These are phyloP conservation scores for Gymnopilus junonius DNA, from an alignment of 768 basidiomycete species.

Conservation along the genomic window DNA sequence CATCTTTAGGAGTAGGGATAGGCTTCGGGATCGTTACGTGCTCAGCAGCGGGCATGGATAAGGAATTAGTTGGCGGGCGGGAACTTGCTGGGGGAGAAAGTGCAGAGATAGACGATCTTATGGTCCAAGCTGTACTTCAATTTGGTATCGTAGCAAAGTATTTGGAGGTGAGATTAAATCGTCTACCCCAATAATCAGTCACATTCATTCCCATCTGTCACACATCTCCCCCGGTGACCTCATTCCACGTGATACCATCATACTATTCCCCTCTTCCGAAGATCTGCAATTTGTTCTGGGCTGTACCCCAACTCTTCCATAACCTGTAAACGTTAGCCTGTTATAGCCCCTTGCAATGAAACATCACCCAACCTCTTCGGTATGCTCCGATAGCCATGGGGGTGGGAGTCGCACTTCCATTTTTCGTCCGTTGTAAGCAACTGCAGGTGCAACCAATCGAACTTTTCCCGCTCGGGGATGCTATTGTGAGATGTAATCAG, in stretches of 20 bases:
- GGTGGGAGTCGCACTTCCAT: slow-evolving; percentile 79
- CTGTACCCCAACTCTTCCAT: slow-evolving; percentile 43
- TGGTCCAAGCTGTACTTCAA: slow-evolving; percentile 1
- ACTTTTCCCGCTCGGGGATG: slow-evolving; percentile 79
- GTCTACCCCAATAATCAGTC: slow-evolving; percentile 27
- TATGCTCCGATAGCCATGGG: slow-evolving; percentile 89
- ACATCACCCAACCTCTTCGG: slow-evolving; percentile 58
- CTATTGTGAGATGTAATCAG: slow-evolving; percentile 31
- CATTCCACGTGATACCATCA: slow-evolving; percentile 27
- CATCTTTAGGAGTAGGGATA: slow-evolving; percentile 16
- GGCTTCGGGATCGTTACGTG: slow-evolving; percentile 18
- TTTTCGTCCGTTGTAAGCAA: slow-evolving; percentile 78
- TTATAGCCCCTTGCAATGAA: not conserved
- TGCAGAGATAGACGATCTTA: slow-evolving; percentile 1
- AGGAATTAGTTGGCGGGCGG: slow-evolving; percentile 1
- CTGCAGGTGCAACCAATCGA: slow-evolving; percentile 81
- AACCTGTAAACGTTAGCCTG: slow-evolving; percentile 35
- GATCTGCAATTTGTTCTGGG: slow-evolving; percentile 39
- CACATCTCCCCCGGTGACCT: slow-evolving; percentile 21
- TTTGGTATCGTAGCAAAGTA: slow-evolving; percentile 10
- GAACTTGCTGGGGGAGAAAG: not conserved
- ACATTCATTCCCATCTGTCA: slow-evolving; percentile 26
- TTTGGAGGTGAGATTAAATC: slow-evolving; percentile 20
- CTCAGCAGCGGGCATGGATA: slow-evolving; percentile 27
- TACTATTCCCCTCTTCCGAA: slow-evolving; percentile 44